A percentile compares a stretch with the other conserved stretches of the same genome.
These are phyloP conservation scores for Teunomyces funiuensis DNA, from an alignment of 805 yeast genomes.

Conservation along the genomic window DNA sequence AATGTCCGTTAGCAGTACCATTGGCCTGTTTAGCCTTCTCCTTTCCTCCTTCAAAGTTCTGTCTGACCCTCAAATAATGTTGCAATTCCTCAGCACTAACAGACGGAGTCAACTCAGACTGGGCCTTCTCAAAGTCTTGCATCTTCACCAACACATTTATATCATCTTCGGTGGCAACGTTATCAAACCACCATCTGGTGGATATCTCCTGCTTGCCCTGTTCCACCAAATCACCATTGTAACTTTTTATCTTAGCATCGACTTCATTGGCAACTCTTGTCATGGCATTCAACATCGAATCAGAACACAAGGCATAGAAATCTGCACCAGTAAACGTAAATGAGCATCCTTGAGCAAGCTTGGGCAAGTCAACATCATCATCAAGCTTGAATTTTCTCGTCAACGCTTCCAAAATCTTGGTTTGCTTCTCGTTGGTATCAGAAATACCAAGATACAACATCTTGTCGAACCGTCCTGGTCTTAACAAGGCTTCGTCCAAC, in stretches of 20 bases:
- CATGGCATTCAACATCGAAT: constrained; percentile 96
- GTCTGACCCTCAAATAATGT: constrained; percentile 78
- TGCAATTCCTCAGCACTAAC: constrained; percentile 84
- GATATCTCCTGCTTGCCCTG: constrained; percentile 48
- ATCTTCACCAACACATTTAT: constrained; percentile 63
- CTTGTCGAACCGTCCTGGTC: constrained; percentile 96
- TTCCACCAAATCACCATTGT: constrained; percentile 38
- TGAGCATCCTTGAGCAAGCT: constrained; percentile 70
- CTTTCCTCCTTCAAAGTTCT: constrained; percentile 75
- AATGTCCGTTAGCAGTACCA: constrained; percentile 1
- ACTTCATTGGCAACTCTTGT: constrained; percentile 78
- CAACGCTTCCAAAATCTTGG: constrained; percentile 80
- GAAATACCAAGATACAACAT: constrained; percentile 91
- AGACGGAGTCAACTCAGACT: constrained; percentile 69
- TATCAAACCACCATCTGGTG: constrained; percentile 89
- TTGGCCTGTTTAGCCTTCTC: constrained; percentile 23
- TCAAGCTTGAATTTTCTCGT: constrained; percentile 76
- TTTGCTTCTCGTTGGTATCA: constrained; percentile 86
- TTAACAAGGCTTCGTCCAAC: constrained; percentile 85
- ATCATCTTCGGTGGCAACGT: constrained; percentile 67
- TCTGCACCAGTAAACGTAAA: constrained; percentile 97
- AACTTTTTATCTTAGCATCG: constrained; percentile 59
- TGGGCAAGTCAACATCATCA: constrained; percentile 55
- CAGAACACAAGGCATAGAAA: constrained; percentile 93
- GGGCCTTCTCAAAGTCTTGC: constrained; percentile 79